Base-by-base conservation (phyloP, 176 grass and related monocot genomes). In the Lolium multiflorum region DNA sequence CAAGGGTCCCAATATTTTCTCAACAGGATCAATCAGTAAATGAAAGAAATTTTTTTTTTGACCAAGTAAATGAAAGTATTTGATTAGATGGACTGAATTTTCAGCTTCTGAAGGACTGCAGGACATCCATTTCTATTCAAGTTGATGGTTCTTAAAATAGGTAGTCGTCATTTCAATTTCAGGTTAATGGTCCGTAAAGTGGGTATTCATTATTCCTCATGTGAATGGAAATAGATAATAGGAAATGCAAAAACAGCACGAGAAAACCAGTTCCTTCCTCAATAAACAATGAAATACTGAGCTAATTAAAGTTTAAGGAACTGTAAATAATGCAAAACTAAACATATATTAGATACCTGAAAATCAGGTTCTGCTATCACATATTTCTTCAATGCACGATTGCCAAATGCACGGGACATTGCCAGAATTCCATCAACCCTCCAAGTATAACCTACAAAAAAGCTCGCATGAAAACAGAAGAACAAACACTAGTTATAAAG, bases 331-430 rank as follows among this genome's bases (percentile, higher is more conserved):
- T 55, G 17, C 26, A 24, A 5, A 82, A 49, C 10, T 70, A 26
- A 73, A 87, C 52, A 82, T 91, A 52, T n/a, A 81, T 74, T 75
- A 85, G 44, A 70, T 84, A 98, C 92, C 91, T 92, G 81, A 87
- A 98, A 96, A 11, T 96, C 96, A 52, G 93, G 96, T 75, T 96
- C 96, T 83, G 93, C 93, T 81, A 55, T 79, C 49, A 98, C 86
- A 90, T 67, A 98, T 54, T 86, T 71, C 69, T 98, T 96, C 82
- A 98, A 78, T 48, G 78, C 61, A 50, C 88, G 92, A 65, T 98
- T 88, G 39, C 93, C 96, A 85, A 98, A 98, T 63, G 96, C 96
- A 81, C 93, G 91, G 38, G 96, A 98, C 93, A 98, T 96, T 74
- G 93, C 93, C 64, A 98, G 81, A 61, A 94, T 89, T 82, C 91